Base-by-base conservation (phyloP, 1,284 basidiomycete genomes). In the Tausonia pullulans region DNA sequence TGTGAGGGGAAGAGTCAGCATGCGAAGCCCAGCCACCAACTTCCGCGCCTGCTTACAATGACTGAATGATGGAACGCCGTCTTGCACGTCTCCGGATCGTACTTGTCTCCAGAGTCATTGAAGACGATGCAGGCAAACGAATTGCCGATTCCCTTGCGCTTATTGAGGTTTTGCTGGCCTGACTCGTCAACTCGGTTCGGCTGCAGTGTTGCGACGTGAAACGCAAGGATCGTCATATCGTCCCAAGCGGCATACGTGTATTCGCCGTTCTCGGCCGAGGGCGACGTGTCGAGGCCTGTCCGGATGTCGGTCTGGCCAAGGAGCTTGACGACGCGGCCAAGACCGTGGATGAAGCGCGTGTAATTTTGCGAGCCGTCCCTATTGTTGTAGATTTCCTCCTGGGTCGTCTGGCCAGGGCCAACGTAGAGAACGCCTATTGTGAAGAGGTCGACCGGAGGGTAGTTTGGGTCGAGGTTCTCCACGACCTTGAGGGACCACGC, bases 201-300 rank as follows among this genome's bases (percentile, higher is more conserved):
- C 96, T 98, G 98, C 78, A 99, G 85, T 1, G 96, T 98, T 2
- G 95, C 89, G 0, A 92, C 88, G 76, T 98, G 96, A 75, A 91
- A 99, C 61, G 97, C 82, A 66, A 97, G 85, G 74, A 98, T 52
- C 49, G 58, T 58, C 57, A 62, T 62, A 72, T 97, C 93, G 75
- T 99, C 93, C 87, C 92, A 94, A 94, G 95, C 98, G 0, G 94
- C 93, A 72, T 98, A 98, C 0, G 92, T 89, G 72, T 92, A 95
- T 75, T 78, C 74, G 41, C 81, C 81, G 69, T 98, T 91, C 39
- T 88, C 85, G 74, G 98, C 93, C 70, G 87, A 85, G 69, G 88
- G 85, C 11, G 72, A 39, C 5, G 88, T 84, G 74, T 95, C 88
- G 45, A 98, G 81, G 2, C 93, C 93, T 43, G 94, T 95, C 1